Conservation (phyloP, 225 moss, liverwort and hornwort genomes). For the Polytrichum formosum region DNA sequence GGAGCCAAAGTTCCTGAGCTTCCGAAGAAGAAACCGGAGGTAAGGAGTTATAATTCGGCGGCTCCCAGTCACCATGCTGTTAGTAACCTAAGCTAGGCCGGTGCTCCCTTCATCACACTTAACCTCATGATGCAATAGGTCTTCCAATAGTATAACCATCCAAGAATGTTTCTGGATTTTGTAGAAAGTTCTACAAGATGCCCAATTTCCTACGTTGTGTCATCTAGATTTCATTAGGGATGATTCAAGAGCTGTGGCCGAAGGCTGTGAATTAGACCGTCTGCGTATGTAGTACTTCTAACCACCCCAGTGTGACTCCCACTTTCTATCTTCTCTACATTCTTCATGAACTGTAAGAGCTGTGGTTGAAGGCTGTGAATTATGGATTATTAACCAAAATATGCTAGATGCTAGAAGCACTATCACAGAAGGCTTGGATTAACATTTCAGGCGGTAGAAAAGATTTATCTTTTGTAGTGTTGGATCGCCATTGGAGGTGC, state of each 20-base stretch:
- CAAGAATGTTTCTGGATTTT: no score
- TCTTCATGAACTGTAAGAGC: background rate
- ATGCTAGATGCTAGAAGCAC: no score
- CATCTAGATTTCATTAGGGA: background rate
- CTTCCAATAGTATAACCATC: no score
- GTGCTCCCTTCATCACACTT: no score
- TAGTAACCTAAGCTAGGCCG: no score
- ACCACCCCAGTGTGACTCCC: conserved; percentile 1
- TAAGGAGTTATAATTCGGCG: conserved; percentile 20
- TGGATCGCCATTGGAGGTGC: no score
- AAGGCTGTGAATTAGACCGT: conserved; percentile 21
- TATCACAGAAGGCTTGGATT: no score
- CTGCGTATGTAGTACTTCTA: conserved; percentile 4
- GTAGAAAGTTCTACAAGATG: conserved; percentile 11
- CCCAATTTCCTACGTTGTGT: conserved; percentile 8
- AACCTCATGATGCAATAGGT: no score
- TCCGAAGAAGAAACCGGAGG: conserved; percentile 42
- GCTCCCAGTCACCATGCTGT: conserved; percentile 5
- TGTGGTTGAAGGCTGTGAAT: no score
- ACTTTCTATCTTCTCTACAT: background rate
- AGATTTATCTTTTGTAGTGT: background rate
- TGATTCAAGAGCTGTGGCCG: conserved; percentile 13
- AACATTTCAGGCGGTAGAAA: background rate
- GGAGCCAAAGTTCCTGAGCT: conserved; percentile 34
- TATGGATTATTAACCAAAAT: no score